These are phyloP conservation scores for Maudiozyma barnettii DNA, from an alignment of 805 yeast species.

Conservation along the genomic window DNA sequence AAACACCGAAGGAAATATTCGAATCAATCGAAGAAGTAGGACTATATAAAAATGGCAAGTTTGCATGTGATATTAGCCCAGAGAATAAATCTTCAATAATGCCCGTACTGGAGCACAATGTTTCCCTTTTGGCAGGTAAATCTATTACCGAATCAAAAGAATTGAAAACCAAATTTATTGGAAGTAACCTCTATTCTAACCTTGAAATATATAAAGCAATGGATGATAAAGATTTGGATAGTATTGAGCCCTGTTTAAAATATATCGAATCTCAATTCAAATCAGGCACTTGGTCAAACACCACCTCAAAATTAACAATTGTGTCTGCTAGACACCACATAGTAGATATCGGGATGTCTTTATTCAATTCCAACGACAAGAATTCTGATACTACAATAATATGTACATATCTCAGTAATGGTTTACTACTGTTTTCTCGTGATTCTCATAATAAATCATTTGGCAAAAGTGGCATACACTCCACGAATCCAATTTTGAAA, in stretches of 20 bases:
- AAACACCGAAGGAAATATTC: constrained; percentile 10
- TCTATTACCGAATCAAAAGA: constrained; percentile 3
- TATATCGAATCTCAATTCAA: constrained; percentile 10
- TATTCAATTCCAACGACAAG: constrained; percentile 10
- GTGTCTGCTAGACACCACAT: constrained; percentile 26
- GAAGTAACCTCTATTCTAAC: constrained; percentile 17
- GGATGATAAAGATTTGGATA: constrained; percentile 13
- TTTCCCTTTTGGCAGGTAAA: constrained; percentile 1
- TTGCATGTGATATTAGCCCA: neutral
- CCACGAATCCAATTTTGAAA: constrained; percentile 4
- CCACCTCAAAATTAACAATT: constrained; percentile 6
- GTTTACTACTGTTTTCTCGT: constrained; percentile 15
- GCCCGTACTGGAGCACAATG: constrained; percentile 9
- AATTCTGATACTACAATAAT: constrained; percentile 5
- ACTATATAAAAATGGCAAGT: neutral
- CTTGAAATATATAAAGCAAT: constrained; percentile 16
- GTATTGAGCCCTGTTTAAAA: constrained; percentile 14
- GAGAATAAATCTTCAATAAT: constrained; percentile 1
- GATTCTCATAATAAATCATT: constrained; percentile 3
- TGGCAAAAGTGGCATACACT: constrained; percentile 8
- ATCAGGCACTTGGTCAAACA: no score
- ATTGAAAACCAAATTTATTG: constrained; percentile 13
- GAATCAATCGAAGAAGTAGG: constrained; percentile 8
- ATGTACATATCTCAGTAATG: constrained; percentile 12
- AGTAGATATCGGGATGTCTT: constrained; percentile 19